A percentile compares a stretch with the other conserved stretches of the same genome.
Conservation (phyloP, 2,329 filamentous ascomycete species). For the Neonectria magnoliae region DNA sequence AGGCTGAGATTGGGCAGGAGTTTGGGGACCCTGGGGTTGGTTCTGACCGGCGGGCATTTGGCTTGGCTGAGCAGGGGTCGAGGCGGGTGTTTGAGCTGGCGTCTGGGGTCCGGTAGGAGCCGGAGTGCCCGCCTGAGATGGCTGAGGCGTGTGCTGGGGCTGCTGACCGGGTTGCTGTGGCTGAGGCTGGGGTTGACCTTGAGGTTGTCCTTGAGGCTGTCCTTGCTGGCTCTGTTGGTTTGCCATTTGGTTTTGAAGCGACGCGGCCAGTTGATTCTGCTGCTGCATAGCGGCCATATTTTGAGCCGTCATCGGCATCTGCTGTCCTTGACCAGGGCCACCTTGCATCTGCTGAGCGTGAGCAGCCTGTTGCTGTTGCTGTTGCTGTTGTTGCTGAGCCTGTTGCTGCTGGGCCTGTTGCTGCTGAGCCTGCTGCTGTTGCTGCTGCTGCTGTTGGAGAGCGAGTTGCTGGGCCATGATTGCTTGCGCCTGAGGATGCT, state of each 20-base stretch:
- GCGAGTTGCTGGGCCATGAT: constrained; percentile 56
- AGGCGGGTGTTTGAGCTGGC: constrained; percentile 57
- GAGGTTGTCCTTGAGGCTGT: constrained; percentile 38
- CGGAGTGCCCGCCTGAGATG: constrained; percentile 54
- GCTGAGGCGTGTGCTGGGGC: constrained; percentile 58
- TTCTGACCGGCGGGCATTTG: constrained; percentile 46
- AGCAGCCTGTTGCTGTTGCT: constrained; percentile 44
- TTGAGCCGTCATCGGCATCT: constrained; percentile 59
- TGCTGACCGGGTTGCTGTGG: constrained; percentile 54
- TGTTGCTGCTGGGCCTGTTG: constrained; percentile 47
- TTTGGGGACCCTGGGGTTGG: constrained; percentile 48
- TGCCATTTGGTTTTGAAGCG: constrained; percentile 44
- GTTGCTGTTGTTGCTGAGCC: constrained; percentile 46
- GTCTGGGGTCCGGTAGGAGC: constrained; percentile 58
- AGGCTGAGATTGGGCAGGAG: constrained; percentile 48
- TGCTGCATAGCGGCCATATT: constrained; percentile 57
- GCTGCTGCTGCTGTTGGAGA: constrained; percentile 51
- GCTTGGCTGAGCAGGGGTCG: constrained; percentile 49
- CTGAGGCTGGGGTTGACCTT: constrained; percentile 35
- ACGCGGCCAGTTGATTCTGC: constrained; percentile 52
- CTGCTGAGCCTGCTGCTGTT: constrained; percentile 46
- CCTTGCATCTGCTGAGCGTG: constrained; percentile 54
- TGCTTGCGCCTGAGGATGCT: constrained; percentile 47
- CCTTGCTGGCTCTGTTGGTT: constrained; percentile 45
- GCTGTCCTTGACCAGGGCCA: constrained; percentile 57